A percentile compares a stretch with the other conserved stretches of the same genome.
Conservation (phyloP, 768 basidiomycete genomes). For the Auricularia heimuer region DNA sequence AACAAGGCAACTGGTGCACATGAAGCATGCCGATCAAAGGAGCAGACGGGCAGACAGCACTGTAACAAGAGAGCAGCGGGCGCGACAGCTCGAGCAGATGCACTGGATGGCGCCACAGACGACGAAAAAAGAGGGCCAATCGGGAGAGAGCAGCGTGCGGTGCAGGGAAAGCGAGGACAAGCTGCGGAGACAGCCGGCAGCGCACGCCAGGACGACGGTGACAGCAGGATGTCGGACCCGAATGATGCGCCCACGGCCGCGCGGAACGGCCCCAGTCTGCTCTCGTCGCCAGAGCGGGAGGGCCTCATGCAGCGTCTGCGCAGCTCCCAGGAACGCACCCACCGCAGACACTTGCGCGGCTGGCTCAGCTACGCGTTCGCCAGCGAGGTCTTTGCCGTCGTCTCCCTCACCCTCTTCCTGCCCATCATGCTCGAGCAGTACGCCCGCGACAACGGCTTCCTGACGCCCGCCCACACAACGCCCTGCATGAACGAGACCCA, state of each 20-base stretch:
- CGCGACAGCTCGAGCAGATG: too few species aligned
- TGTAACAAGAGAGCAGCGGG: too few species aligned
- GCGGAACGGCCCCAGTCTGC: too few species aligned
- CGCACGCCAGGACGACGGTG: too few species aligned
- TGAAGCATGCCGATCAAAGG: too few species aligned
- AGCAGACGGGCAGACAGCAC: too few species aligned
- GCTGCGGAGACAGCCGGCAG: neutral
- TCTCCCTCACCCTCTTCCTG: slow-evolving; percentile 70
- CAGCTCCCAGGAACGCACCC: neutral
- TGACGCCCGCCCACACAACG: slow-evolving; percentile 55
- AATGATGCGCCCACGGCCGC: neutral
- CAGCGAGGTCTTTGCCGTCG: slow-evolving; percentile 75
- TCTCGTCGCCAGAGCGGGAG: too few species aligned
- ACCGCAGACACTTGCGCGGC: neutral
- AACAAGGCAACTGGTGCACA: too few species aligned
- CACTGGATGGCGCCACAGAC: too few species aligned
- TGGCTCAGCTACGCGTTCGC: neutral
- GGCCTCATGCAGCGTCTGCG: too few species aligned
- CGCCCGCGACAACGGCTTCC: slow-evolving; percentile 77
- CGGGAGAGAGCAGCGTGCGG: neutral
- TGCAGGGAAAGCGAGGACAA: neutral
- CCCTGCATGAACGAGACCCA: slow-evolving; percentile 35
- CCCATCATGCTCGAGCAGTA: slow-evolving; percentile 84
- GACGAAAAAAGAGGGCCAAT: too few species aligned
- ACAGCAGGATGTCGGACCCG: neutral